Evolutionary conservation across 139 green algal genomes (phyloP).

Genomic region (Asterochloris sp.): DNA sequence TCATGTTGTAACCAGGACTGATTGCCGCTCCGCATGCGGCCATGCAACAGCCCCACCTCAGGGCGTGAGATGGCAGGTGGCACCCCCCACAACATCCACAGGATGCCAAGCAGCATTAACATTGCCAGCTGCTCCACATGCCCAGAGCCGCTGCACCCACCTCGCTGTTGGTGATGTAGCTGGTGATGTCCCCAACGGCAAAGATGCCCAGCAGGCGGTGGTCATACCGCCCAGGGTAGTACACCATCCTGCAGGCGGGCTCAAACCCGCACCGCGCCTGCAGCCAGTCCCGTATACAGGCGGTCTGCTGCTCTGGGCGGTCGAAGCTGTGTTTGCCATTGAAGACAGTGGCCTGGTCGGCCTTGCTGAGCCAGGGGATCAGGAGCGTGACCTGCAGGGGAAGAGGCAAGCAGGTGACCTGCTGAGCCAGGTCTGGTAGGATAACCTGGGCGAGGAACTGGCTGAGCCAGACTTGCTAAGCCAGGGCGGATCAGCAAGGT

Average conservation of each 20-base stretch:
- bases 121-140: not conserved
- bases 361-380: constrained; percentile 83
- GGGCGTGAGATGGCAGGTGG: too few species aligned
- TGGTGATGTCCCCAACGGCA: constrained; percentile 92
- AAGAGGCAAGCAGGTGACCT: not conserved
- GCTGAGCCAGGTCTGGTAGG: not conserved
- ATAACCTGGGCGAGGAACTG: not conserved
- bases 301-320: constrained; percentile 69
- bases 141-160: constrained; percentile 8
- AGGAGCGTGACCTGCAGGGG: constrained; percentile 60
- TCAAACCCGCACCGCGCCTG: constrained; percentile 80
- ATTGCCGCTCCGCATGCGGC: too few species aligned
- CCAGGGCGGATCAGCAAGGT: not conserved
- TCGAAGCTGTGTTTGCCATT: constrained; percentile 84
- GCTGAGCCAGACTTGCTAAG: not conserved
- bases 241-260: constrained; percentile 85
- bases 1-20: too few species aligned
- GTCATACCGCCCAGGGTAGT: constrained; percentile 89
- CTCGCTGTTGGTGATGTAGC: constrained; percentile 84
- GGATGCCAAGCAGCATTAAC: not conserved
- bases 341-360: constrained; percentile 89
- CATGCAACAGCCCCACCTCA: too few species aligned
- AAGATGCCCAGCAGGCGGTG: constrained; percentile 86
- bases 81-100: too few species aligned
- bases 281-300: constrained; percentile 88